These are phyloP conservation scores for Hordeum vulgare DNA, from an alignment of 176 grass and related monocot species.

Conservation along the genomic window MorexV3_pseudomolecules_assembly NC_058518.1:50342321-50342820, in stretches of 20 bases:
- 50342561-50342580: conserved; percentile 26
- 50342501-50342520: conserved; percentile 49
- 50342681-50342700: conserved; percentile 8
- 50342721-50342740: conserved; percentile 39
- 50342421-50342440: too few species aligned
- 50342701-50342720: conserved; percentile 22
- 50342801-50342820: conserved; percentile 77
- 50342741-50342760: conserved; percentile 65
- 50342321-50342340: too few species aligned
- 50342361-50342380: too few species aligned
- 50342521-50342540: conserved; percentile 30
- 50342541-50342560: conserved; percentile 28
- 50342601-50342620: too few species aligned
- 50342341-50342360: too few species aligned
- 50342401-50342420: too few species aligned
- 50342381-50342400: too few species aligned
- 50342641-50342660: neutral
- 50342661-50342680: conserved; percentile 37
- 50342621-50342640: neutral
- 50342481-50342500: too few species aligned
- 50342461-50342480: too few species aligned
- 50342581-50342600: neutral
- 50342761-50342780: conserved; percentile 76
- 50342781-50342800: conserved; percentile 86
- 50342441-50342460: too few species aligned